Conservation (phyloP, 108 stramenopile species). For the Fistulifera solaris region DNA sequence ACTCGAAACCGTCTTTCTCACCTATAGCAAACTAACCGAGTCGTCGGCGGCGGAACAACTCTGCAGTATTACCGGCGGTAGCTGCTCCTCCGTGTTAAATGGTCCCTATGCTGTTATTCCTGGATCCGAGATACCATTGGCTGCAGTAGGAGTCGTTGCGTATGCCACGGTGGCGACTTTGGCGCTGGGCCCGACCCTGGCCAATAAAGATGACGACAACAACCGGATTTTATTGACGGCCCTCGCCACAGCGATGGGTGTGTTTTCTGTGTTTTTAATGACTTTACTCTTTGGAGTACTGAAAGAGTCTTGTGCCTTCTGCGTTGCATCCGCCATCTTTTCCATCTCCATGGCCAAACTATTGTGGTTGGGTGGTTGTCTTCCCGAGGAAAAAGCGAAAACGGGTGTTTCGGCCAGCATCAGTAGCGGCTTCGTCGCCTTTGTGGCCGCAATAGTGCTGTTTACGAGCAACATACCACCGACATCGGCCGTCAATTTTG, state of each 20-base stretch:
- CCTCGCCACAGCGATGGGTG: conserved; percentile 76
- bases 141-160: conserved; percentile 50
- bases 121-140: conserved; percentile 49
- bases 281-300: conserved; percentile 61
- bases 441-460: conserved; percentile 21
- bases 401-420: conserved; percentile 7
- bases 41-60: not conserved
- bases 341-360: conserved; percentile 43
- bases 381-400: conserved; percentile 22
- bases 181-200: conserved; percentile 33
- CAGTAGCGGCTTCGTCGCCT: conserved; percentile 10
- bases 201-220: conserved; percentile 12
- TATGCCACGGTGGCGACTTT: conserved; percentile 41
- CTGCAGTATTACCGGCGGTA: conserved; percentile 1
- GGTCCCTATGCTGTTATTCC: conserved; percentile 68
- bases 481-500: conserved; percentile 5
- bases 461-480: not conserved
- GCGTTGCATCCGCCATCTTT: conserved; percentile 62
- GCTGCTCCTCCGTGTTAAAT: conserved; percentile 42
- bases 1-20: conserved; percentile 71
- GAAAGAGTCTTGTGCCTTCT: conserved; percentile 72
- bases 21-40: conserved; percentile 38
- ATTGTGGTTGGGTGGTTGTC: conserved; percentile 49
- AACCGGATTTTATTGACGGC: conserved; percentile 61
- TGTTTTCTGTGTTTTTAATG: conserved; percentile 84